Evolutionary conservation across 2,329 filamentous ascomycete species (phyloP).

Genomic region (Fusarium illudens): DNA sequence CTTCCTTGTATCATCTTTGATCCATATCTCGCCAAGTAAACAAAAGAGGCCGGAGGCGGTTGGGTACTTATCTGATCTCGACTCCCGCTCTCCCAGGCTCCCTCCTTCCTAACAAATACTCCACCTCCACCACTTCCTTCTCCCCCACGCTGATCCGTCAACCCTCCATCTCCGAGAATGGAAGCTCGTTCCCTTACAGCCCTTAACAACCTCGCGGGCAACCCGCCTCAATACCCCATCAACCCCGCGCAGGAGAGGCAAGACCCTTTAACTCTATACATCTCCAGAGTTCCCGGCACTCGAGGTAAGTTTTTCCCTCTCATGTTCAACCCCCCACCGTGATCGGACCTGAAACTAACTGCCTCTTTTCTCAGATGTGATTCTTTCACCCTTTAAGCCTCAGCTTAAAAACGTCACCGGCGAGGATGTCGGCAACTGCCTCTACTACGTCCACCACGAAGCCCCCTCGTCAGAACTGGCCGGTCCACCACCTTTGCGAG

Average conservation of each 20-base stretch:
- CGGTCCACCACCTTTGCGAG: constrained; percentile 37
- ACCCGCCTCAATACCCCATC: constrained; percentile 86
- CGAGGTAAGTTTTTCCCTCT: constrained; percentile 66
- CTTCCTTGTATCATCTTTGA: not conserved
- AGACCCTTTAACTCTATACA: constrained; percentile 84
- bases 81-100: constrained; percentile 12
- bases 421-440: constrained; percentile 83
- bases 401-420: constrained; percentile 87
- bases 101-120: constrained; percentile 1
- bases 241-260: constrained; percentile 75
- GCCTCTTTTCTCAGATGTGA: constrained; percentile 72
- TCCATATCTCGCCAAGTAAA: not conserved
- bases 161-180: constrained; percentile 50
- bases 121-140: constrained; percentile 7
- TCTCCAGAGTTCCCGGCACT: constrained; percentile 90
- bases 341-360: constrained; percentile 29
- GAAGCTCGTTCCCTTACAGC: constrained; percentile 86
- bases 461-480: constrained; percentile 62
- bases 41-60: constrained; percentile 10
- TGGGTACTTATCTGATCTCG: constrained; percentile 8
- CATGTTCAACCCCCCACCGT: constrained; percentile 11
- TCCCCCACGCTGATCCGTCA: constrained; percentile 16
- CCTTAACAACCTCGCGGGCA: constrained; percentile 81
- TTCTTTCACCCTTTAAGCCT: constrained; percentile 90
- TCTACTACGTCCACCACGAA: constrained; percentile 88